Conservation (phyloP, 345 rosid species). For the Pugionium cornutum region DNA sequence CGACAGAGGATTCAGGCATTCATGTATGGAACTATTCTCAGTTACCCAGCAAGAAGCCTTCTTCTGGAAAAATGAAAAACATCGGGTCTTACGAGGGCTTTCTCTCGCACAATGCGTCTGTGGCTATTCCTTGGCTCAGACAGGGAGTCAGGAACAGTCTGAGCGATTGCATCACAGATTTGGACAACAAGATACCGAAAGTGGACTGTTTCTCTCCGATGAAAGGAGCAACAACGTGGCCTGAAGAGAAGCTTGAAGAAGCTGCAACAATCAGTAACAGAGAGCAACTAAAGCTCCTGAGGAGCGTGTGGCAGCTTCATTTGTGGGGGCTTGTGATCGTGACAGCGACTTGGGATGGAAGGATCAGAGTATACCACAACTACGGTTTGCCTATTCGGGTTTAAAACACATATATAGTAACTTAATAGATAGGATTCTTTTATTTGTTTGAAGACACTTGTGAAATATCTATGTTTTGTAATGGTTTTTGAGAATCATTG, state of each 20-base stretch:
- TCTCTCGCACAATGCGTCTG: constrained; percentile 51
- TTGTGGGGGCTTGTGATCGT: constrained; percentile 57
- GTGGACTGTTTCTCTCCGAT: constrained; percentile 38
- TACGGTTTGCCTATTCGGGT: constrained; percentile 66
- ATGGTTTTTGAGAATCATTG: too few species aligned
- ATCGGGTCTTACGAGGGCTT: constrained; percentile 58
- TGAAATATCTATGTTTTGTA: too few species aligned
- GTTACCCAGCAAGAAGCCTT: constrained; percentile 41
- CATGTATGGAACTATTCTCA: constrained; percentile 57
- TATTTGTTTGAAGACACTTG: constrained; percentile 26
- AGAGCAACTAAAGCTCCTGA: constrained; percentile 56
- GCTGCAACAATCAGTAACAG: constrained; percentile 38
- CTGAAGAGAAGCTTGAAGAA: constrained; percentile 64
- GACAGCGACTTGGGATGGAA: constrained; percentile 77
- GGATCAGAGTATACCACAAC: constrained; percentile 66
- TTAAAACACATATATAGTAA: constrained; percentile 27
- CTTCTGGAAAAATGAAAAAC: constrained; percentile 41
- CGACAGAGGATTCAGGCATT: constrained; percentile 59
- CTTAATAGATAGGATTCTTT: constrained; percentile 35
- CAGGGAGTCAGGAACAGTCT: constrained; percentile 26
- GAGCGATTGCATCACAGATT: constrained; percentile 33
- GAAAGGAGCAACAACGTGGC: constrained; percentile 75
- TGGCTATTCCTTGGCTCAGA: constrained; percentile 74
- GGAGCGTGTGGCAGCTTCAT: constrained; percentile 52
- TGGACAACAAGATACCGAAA: constrained; percentile 44